Conservation (phyloP, 768 basidiomycete genomes). For the Mycena kentingensis region DNA sequence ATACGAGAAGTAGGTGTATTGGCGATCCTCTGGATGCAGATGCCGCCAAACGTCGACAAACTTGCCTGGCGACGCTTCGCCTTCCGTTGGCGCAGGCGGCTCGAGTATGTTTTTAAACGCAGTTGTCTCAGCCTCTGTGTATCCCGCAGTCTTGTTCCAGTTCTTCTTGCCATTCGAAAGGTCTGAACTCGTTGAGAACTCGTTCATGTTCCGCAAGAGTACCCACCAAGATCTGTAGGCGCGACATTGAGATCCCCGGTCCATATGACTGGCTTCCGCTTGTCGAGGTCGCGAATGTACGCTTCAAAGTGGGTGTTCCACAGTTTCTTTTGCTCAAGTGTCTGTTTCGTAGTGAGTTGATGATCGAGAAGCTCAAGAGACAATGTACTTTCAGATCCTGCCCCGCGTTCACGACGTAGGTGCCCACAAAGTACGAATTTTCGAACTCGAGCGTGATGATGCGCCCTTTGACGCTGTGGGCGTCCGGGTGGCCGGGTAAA, state of each 20-base stretch:
- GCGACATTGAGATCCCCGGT: slow-evolving; percentile 87
- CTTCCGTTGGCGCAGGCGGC: slow-evolving; percentile 47
- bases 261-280: slow-evolving; percentile 86
- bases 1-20: slow-evolving; percentile 86
- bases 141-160: slow-evolving; percentile 88
- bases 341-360: slow-evolving; percentile 45
- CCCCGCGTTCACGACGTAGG: slow-evolving; percentile 87
- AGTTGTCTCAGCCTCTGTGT: slow-evolving; percentile 79
- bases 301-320: slow-evolving; percentile 80
- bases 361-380: not conserved
- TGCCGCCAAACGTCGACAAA: slow-evolving; percentile 84
- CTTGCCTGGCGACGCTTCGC: slow-evolving; percentile 39
- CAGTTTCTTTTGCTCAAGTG: slow-evolving; percentile 69
- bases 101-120: slow-evolving; percentile 71
- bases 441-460: slow-evolving; percentile 83
- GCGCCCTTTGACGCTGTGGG: slow-evolving; percentile 66
- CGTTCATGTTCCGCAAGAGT: not conserved
- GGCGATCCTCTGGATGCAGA: slow-evolving; percentile 63
- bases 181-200: slow-evolving; percentile 42
- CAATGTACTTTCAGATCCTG: slow-evolving; percentile 62
- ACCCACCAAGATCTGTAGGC: slow-evolving; percentile 67
- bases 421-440: slow-evolving; percentile 67
- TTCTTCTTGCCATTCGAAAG: slow-evolving; percentile 69
- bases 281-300: slow-evolving; percentile 73
- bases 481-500: slow-evolving; percentile 76